Base-by-base conservation (phyloP, 768 basidiomycete species). In the Amanita exitialis region DNA sequence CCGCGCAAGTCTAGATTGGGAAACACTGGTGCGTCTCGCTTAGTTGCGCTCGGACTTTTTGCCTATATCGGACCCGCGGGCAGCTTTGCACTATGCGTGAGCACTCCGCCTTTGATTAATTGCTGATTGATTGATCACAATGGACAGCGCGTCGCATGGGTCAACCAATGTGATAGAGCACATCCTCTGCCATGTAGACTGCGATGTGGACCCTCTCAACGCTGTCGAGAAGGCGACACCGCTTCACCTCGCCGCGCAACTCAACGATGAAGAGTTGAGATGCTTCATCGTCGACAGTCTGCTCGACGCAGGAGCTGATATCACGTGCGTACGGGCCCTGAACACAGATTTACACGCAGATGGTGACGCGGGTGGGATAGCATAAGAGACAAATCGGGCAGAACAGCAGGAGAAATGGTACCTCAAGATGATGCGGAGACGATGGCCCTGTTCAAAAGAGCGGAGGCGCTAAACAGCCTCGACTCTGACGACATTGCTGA, bases 181-280 rank as follows among this genome's bases (percentile, higher is more conserved):
- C 49, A 78, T 92, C 56, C 73, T 93, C 30, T 77, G 77, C 4
- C 72, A 80, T 58, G 86, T 90, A 9, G 77, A 73, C 3, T 90
- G 88, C 67, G 89, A 91, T 59, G 87, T 90, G 46, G 89, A 93
- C 62, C 79, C 80, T 15, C 70, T 78, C 59, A 91, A 91, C 65
- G 72, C 73, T 16, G 60, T 85, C 25, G 80, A 83, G 44, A 74
- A 74, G 7, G 79, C 80, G 6, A 92, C 90, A 0, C 90, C 90
- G 3, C 70, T 93, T 13, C 90, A 91, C 63, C 74, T 89, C 21
- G 89, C 87, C 6, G 64, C 85, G 6, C 65, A 67, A 54, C 63
- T 86, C 39, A 69, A 78, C 30, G 72, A 84, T 54, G 63, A 62
- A 1, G 83, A 80, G 25, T 62, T 80, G 18, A 66, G 86, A 42